phyloP scores from a whole-genome alignment of 208 protist genomes.

The Leishmania turanica region DNA sequence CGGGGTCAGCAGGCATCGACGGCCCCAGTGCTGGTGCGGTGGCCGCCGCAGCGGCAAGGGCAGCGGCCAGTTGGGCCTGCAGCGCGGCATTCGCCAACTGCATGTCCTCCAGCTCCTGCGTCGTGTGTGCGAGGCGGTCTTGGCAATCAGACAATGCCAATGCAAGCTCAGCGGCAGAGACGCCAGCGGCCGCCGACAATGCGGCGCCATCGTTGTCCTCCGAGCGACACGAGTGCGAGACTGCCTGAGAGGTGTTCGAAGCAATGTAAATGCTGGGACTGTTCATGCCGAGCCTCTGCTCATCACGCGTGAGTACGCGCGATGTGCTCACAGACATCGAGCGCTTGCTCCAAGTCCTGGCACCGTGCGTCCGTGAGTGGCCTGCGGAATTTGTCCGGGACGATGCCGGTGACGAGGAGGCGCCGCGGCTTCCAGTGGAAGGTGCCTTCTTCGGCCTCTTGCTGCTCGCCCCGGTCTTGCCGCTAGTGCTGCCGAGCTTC shows the following conservation, averaged over 20 bases:
- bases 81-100: conserved; percentile 21
- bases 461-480: neutral
- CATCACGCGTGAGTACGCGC: neutral
- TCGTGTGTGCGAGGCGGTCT: neutral
- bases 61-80: conserved; percentile 17
- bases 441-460: neutral
- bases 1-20: neutral
- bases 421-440: neutral
- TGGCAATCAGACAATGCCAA: conserved; percentile 9
- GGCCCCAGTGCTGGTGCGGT: neutral
- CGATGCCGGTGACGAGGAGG: neutral
- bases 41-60: conserved; percentile 6
- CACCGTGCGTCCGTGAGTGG: too few species aligned
- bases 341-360: neutral
- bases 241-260: neutral
- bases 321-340: neutral
- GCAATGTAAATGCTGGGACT: neutral
- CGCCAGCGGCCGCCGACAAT: neutral
- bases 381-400: neutral
- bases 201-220: neutral
- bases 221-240: neutral
- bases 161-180: neutral
- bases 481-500: neutral
- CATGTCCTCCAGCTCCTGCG: conserved; percentile 11
- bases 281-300: neutral